A percentile compares a stretch with the other conserved stretches of the same genome.
phyloP scores from a whole-genome alignment of 306 rosid genomes.

The Dicorynia guianensis region DNA sequence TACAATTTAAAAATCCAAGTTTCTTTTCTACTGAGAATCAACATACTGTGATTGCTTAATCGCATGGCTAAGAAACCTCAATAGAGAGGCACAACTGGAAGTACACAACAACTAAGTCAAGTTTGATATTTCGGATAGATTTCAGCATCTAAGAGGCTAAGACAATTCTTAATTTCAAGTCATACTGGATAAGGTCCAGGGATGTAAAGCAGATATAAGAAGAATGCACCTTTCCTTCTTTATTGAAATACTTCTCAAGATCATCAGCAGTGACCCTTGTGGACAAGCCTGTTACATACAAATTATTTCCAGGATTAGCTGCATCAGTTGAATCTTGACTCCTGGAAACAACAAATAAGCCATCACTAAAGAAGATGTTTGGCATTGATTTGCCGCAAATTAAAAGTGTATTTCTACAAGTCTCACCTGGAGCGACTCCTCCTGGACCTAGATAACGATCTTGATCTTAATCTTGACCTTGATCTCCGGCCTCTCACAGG shows the following conservation, averaged over 20 bases:
- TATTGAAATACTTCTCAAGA: conserved; percentile 51
- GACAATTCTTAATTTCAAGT: neutral
- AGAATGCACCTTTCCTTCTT: conserved; percentile 54
- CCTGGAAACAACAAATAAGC: conserved; percentile 43
- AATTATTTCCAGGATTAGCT: conserved; percentile 61
- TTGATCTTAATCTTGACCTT: conserved; percentile 39
- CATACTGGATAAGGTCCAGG: neutral
- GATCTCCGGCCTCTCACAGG: conserved; percentile 47
- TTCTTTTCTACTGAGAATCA: too few species aligned
- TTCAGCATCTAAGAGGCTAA: neutral
- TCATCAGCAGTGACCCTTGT: conserved; percentile 50
- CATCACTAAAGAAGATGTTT: neutral
- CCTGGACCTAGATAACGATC: conserved; percentile 46
- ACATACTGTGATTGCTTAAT: too few species aligned
- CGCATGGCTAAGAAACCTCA: neutral
- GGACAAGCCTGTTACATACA: conserved; percentile 59
- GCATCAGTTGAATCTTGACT: conserved; percentile 39
- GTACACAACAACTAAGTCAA: neutral
- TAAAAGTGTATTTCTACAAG: neutral
- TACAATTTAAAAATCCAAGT: too few species aligned
- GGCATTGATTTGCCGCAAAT: neutral
- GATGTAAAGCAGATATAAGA: neutral
- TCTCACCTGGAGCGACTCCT: conserved; percentile 56
- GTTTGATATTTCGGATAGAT: neutral
- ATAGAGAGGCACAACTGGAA: neutral